Percentiles rank a stretch among this genome's conserved stretches.
phyloP scores from a whole-genome alignment of 306 rosid species.

The Spatholobus suberectus region DNA sequence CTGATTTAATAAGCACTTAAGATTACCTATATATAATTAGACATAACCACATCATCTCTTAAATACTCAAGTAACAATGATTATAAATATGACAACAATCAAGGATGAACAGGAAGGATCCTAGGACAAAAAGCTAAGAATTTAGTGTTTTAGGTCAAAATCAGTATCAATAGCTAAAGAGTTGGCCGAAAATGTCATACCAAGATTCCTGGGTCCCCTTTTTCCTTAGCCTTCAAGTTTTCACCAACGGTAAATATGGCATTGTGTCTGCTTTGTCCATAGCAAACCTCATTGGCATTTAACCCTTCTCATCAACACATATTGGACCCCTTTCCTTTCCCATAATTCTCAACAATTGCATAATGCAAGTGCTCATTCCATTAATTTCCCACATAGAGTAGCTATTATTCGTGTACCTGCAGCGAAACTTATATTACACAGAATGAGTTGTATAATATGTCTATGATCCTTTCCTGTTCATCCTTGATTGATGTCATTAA shows the following conservation, averaged over 20 bases:
- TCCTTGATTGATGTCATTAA: too few relatives aligned
- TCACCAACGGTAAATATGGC: slow-evolving; percentile 64
- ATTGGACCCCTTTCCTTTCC: slow-evolving; percentile 57
- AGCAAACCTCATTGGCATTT: slow-evolving; percentile 41
- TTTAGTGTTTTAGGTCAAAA: not conserved
- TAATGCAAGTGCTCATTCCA: slow-evolving; percentile 79
- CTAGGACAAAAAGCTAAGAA: not conserved
- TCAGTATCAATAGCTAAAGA: slow-evolving; percentile 43
- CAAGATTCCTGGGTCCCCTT: slow-evolving; percentile 64
- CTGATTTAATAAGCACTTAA: too few relatives aligned
- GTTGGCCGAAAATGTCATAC: slow-evolving; percentile 73
- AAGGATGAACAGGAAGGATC: not conserved
- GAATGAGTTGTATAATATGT: not conserved
- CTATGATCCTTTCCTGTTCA: too few relatives aligned
- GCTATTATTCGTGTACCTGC: slow-evolving; percentile 43
- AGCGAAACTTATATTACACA: too few relatives aligned
- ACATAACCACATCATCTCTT: too few relatives aligned
- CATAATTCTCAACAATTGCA: slow-evolving; percentile 52
- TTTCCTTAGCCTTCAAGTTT: slow-evolving; percentile 75
- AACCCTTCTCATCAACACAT: slow-evolving; percentile 32
- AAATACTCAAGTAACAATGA: not conserved
- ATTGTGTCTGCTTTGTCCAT: slow-evolving; percentile 50
- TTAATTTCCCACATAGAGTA: slow-evolving; percentile 61
- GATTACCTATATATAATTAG: too few relatives aligned
- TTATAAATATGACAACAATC: not conserved